These are phyloP conservation scores for Xylaria sp. DNA, from an alignment of 2,329 filamentous ascomycete genomes.

Conservation along the genomic window DNA sequence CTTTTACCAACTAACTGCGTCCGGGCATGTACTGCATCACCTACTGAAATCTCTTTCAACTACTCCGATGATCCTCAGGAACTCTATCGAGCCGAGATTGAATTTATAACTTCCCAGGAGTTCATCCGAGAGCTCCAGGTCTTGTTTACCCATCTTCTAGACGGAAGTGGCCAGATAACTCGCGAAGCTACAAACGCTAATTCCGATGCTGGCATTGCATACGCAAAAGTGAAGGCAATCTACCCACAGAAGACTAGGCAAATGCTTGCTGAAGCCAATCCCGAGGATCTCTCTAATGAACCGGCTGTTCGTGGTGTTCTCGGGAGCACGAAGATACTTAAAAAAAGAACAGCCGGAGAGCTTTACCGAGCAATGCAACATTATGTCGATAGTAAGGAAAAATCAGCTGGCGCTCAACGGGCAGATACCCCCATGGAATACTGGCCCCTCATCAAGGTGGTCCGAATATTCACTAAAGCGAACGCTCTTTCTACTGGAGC, in stretches of 20 bases:
- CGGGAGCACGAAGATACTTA: slow-evolving; percentile 43
- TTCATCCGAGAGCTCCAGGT: slow-evolving; percentile 44
- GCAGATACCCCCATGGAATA: slow-evolving; percentile 40
- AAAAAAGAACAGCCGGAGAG: slow-evolving; percentile 36
- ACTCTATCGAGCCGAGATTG: slow-evolving; percentile 46
- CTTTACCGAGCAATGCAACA: slow-evolving; percentile 45
- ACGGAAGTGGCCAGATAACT: slow-evolving; percentile 41
- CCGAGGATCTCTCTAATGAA: slow-evolving; percentile 41
- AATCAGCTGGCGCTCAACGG: slow-evolving; percentile 36
- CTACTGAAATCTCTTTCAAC: slow-evolving; percentile 48
- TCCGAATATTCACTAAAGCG: slow-evolving; percentile 54
- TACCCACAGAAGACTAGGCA: slow-evolving; percentile 47
- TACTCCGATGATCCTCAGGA: slow-evolving; percentile 43
- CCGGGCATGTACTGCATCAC: slow-evolving; percentile 47
- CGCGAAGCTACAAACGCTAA: slow-evolving; percentile 40
- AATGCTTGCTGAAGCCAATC: slow-evolving; percentile 42
- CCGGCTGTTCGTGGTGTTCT: slow-evolving; percentile 43
- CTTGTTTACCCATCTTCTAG: slow-evolving; percentile 43
- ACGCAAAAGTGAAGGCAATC: slow-evolving; percentile 47
- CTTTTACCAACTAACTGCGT: slow-evolving; percentile 45
- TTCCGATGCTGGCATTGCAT: slow-evolving; percentile 46
- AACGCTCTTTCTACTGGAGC: slow-evolving; percentile 51
- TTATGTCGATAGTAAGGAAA: slow-evolving; percentile 50
- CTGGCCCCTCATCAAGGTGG: slow-evolving; percentile 61
- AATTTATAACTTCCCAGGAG: slow-evolving; percentile 45